A percentile compares a stretch with the other conserved stretches of the same genome.
Evolutionary conservation across 306 rosid species (phyloP).

Genomic region (Rosa multiflora): DNA sequence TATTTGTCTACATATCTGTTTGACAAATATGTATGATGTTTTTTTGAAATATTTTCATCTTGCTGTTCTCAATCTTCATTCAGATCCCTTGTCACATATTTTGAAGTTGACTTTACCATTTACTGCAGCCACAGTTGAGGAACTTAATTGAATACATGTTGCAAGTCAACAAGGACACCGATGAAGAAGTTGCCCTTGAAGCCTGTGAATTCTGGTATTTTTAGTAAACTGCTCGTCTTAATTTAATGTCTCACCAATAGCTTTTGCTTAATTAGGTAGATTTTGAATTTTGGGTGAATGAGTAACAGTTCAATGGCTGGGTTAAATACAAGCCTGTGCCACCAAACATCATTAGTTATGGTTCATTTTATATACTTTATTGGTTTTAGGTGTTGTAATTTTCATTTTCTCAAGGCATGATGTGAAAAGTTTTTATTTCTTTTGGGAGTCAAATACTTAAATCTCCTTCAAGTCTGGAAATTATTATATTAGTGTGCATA

Average conservation of each 20-base stretch:
- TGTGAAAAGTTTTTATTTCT: neutral
- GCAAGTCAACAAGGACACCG: conserved; percentile 92
- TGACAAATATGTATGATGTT: neutral
- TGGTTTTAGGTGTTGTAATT: neutral
- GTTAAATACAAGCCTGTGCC: neutral
- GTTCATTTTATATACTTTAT: neutral
- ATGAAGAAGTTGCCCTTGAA: conserved; percentile 97
- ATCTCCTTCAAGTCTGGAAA: neutral
- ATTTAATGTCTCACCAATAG: conserved; percentile 15
- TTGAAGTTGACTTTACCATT: conserved; percentile 33
- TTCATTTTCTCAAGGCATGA: neutral
- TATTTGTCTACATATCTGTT: neutral
- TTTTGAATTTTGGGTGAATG: conserved; percentile 20
- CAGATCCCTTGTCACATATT: conserved; percentile 4
- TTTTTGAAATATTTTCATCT: conserved; percentile 4
- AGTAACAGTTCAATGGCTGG: neutral
- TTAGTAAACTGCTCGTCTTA: conserved; percentile 11
- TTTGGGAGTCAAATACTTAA: neutral
- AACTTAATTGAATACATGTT: conserved; percentile 90
- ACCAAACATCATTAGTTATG: neutral
- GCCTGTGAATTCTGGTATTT: conserved; percentile 99
- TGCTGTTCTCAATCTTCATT: conserved; percentile 10
- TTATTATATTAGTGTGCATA: neutral
- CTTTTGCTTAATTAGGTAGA: conserved; percentile 15
- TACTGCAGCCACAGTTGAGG: conserved; percentile 82